These are phyloP conservation scores for Stereum hirsutum DNA, from an alignment of 1,284 basidiomycete genomes.

Conservation along the genomic window DNA sequence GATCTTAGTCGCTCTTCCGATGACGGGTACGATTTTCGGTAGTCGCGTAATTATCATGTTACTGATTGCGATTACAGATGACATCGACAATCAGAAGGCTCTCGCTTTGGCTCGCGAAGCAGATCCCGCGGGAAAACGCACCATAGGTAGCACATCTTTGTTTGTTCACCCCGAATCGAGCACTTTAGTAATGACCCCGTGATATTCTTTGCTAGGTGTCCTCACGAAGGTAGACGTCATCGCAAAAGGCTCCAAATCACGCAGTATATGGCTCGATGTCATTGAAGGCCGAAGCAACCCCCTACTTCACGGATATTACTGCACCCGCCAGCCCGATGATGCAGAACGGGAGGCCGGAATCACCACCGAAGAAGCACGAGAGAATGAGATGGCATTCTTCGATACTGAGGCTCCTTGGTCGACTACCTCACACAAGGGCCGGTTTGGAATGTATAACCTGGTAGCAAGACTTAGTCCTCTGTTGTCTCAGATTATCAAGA, in stretches of 20 bases:
- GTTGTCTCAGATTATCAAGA: constrained; percentile 39
- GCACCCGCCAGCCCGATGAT: constrained; percentile 58
- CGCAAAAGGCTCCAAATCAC: constrained; percentile 37
- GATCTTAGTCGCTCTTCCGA: constrained; percentile 46
- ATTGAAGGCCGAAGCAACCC: constrained; percentile 35
- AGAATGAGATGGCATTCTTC: constrained; percentile 37
- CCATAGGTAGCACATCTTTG: constrained; percentile 36
- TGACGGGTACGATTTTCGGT: constrained; percentile 11
- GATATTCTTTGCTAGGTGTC: constrained; percentile 31
- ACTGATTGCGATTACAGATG: constrained; percentile 30
- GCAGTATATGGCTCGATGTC: constrained; percentile 47
- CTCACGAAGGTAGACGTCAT: constrained; percentile 59
- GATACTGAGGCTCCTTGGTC: constrained; percentile 41
- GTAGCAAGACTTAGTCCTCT: constrained; percentile 42
- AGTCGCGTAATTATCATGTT: constrained; percentile 35
- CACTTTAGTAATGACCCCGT: not conserved
- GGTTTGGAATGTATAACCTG: constrained; percentile 50
- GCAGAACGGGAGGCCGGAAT: constrained; percentile 33
- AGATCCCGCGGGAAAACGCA: constrained; percentile 44
- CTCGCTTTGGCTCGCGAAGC: constrained; percentile 39
- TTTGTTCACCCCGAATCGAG: not conserved
- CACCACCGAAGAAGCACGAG: constrained; percentile 28
- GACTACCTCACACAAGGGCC: constrained; percentile 26
- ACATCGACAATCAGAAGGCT: constrained; percentile 56
- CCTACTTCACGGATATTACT: constrained; percentile 55